Conservation (phyloP, 306 rosid species). For the Ammopiptanthus mongolicus region DNA sequence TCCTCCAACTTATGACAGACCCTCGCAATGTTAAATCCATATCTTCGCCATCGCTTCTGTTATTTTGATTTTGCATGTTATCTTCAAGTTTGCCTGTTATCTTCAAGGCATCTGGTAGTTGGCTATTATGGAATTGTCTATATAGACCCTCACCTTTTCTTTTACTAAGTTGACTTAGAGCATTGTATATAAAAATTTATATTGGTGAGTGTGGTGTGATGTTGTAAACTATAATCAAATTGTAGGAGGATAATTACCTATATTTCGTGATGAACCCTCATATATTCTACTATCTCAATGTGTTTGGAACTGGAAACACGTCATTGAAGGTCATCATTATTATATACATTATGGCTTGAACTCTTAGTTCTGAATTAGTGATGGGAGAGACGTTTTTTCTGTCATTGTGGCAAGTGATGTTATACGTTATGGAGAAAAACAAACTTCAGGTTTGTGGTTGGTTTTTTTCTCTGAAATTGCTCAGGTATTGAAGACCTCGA, state of each 20-base stretch:
- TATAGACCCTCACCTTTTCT: neutral
- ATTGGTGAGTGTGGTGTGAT: conserved; percentile 11
- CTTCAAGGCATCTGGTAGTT: neutral
- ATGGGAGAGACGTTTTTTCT: neutral
- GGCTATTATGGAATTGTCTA: conserved; percentile 4
- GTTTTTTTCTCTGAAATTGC: no score
- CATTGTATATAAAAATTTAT: conserved; percentile 13
- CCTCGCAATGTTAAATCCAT: conserved; percentile 42
- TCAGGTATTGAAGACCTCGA: no score
- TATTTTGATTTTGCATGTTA: neutral
- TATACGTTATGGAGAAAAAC: no score
- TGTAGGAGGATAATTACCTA: neutral
- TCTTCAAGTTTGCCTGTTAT: neutral
- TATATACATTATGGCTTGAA: neutral
- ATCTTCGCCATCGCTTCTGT: neutral
- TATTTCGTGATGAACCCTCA: neutral
- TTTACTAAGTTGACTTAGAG: neutral
- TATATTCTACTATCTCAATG: neutral
- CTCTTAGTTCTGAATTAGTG: neutral
- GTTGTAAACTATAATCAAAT: neutral
- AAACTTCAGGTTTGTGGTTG: no score
- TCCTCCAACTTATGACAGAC: conserved; percentile 78
- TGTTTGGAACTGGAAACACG: neutral
- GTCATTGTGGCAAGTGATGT: neutral
- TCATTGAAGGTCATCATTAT: neutral